Base-by-base conservation (phyloP, 2,329 filamentous ascomycete genomes). In the Thielaviopsis euricoi region DNA sequence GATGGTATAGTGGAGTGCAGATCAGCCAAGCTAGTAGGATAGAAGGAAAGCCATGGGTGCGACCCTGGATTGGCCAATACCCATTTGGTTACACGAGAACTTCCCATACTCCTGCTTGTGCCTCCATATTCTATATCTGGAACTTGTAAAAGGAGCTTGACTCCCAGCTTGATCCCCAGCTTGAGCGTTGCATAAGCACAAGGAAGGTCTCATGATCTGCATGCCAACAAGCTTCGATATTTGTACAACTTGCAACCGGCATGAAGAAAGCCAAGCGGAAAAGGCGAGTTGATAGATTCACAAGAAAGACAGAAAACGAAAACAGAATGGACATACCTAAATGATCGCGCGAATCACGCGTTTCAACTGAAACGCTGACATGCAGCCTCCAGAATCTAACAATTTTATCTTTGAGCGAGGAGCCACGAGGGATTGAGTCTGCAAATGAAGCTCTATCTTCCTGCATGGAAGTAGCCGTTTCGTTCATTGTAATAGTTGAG, bases 341-440 rank as follows among this genome's bases (percentile, higher is more conserved):
- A 53, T 60, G 59, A 29, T 60, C 59, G 13, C 59, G 56, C 6
- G 56, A 58, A 12, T 48, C 52, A 15, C 40, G 49, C 15, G 56
- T 58, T 19, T 60, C 59, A 19, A 60, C 59, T 5, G 56, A 58
- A 19, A 60, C 53, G 26, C 53, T 56, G 23, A 60, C 29, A 53
- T 58, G 49, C 6, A 52, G 19, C 17, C 56, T 58, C 59, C 59
- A 60, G 25, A 52, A 58, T 29, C 53, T 33, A 17, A 56, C 26
- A 12, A 52, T 7, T n/a, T 48, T 37, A 15, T 51, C 53, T 19
- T 21, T 37, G n/a, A 55, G 19, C 12, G 43, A 48, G 19, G 33
- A 29, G 3, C 55, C 52, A 4, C 33, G 40, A 2, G 55, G 55
- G 6, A 56, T 48, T n/a, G 23, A 22, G 13, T 43, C 37, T 33